Base-by-base conservation (phyloP, 2,329 filamentous ascomycete species). In the Penicillium sp. region DNA sequence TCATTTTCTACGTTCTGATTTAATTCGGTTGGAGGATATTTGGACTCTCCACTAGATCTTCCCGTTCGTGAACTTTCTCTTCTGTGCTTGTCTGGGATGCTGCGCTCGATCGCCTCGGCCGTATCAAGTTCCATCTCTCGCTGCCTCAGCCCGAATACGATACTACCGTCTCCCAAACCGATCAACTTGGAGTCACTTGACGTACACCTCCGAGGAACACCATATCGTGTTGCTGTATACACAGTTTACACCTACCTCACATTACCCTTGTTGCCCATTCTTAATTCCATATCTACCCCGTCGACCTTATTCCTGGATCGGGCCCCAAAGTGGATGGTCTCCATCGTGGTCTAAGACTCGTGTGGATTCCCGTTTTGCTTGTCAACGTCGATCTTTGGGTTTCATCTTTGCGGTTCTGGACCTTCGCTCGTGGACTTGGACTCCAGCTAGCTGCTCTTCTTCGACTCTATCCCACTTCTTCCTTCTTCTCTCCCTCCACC, bases 321-420 rank as follows among this genome's bases (percentile, higher is more conserved):
- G 33, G 35, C 13, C 49, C 37, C 19, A n/a, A 11, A 53, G 50
- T 24, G 50, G 39, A 43, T 41, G 50, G 37, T 27, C 43, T 36
- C 44, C 40, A 35, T 33, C 49, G 41, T 36, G 55, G 50, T 58
- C 50, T 50, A 43, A 53, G 56, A 49, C 50, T 37, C 44, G 33
- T 31, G 41, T 10, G 31, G 53, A 41, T 50, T 22, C 49, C 22
- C 49, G 18, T 35, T 51, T 40, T 40, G 35, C 49, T 51, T 40
- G 49, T 51, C 49, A 40, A 51, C 49, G 51, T 54, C 43, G 55
- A 60, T 56, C 54, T 53, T 47, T 54, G 44, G 56, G 60, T 59
- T 56, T 59, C 57, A 58, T 60, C 55, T 55, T 47, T 33, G 37
- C 19, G 50, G 55, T 51, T 60, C 55, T 58, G 55, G 58, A 52